Conservation (phyloP, 495 filamentous ascomycete genomes). For the Neurospora sp. region DNA sequence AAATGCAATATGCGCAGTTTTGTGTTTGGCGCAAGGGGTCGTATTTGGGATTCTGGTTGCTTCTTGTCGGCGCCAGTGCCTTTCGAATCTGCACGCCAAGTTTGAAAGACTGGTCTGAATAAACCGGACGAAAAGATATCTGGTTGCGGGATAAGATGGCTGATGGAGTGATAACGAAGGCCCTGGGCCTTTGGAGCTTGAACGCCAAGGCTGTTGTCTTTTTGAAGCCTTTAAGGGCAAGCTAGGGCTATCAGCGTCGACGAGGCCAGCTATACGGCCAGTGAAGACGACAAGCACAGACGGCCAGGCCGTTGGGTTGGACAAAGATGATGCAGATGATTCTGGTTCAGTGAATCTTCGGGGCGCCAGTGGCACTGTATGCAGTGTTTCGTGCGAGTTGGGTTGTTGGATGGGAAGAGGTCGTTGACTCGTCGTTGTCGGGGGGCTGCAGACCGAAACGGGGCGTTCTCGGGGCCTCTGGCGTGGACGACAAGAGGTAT, state of each 20-base stretch:
- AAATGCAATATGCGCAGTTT: slow-evolving; percentile 7
- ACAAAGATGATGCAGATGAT: slow-evolving; percentile 38
- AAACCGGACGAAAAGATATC: background rate
- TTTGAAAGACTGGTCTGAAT: background rate
- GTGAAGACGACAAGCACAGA: slow-evolving; percentile 6
- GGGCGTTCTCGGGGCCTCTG: slow-evolving; percentile 4
- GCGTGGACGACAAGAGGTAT: slow-evolving; percentile 8
- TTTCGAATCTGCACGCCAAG: background rate
- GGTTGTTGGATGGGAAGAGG: slow-evolving; percentile 12
- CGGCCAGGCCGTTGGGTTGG: slow-evolving; percentile 19
- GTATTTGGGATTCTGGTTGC: background rate
- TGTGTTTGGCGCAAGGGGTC: background rate
- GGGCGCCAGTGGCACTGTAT: slow-evolving; percentile 33
- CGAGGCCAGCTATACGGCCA: slow-evolving; percentile 5
- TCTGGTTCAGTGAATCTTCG: slow-evolving; percentile 31
- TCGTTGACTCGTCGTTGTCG: slow-evolving; percentile 13
- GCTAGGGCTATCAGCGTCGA: background rate
- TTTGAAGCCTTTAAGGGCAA: background rate
- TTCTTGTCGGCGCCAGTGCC: background rate
- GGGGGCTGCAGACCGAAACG: slow-evolving; percentile 29
- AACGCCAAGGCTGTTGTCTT: background rate
- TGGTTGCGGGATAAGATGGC: background rate
- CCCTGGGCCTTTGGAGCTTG: background rate
- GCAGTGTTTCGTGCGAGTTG: slow-evolving; percentile 30
- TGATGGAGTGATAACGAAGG: background rate